These are phyloP conservation scores for Ophiostoma sp. DNA, from an alignment of 2,329 filamentous ascomycete genomes.

Conservation along the genomic window DNA sequence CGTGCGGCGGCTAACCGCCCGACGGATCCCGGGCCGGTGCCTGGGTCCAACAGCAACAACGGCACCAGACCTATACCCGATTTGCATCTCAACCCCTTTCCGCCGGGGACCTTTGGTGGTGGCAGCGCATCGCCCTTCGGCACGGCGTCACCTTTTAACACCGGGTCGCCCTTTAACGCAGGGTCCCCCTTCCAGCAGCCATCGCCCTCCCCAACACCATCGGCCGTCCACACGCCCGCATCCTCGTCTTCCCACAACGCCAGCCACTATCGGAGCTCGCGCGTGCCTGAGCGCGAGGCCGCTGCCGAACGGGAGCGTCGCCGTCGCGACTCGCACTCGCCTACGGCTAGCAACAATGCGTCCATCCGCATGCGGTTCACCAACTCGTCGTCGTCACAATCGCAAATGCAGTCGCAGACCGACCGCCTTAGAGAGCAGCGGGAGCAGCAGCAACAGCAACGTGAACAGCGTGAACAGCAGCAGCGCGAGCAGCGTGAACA, in stretches of 20 bases:
- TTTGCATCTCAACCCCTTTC: neutral
- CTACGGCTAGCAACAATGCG: conserved; percentile 8
- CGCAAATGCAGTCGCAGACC: neutral
- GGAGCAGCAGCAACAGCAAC: neutral
- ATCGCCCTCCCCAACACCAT: neutral
- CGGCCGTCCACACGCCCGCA: conserved; percentile 15
- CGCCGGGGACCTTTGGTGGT: neutral
- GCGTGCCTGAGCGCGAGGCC: conserved; percentile 18
- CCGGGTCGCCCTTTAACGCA: conserved; percentile 3
- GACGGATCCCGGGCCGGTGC: neutral
- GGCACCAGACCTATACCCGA: too few species aligned
- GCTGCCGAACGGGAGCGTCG: conserved; percentile 26
- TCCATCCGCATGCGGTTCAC: neutral
- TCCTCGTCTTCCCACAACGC: neutral
- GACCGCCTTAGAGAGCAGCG: conserved; percentile 10
- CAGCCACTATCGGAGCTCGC: conserved; percentile 25
- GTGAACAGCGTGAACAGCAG: neutral
- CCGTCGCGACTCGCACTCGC: conserved; percentile 30
- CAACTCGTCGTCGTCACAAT: neutral
- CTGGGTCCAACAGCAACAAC: too few species aligned
- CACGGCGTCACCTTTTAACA: neutral
- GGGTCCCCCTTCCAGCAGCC: neutral
- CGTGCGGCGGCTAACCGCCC: neutral
- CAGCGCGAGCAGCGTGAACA: conserved; percentile 2
- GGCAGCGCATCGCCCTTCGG: neutral